Percentiles rank a stretch among this genome's conserved stretches.
Conservation (phyloP, 345 rosid genomes). For the Gossypium herbaceum region DNA sequence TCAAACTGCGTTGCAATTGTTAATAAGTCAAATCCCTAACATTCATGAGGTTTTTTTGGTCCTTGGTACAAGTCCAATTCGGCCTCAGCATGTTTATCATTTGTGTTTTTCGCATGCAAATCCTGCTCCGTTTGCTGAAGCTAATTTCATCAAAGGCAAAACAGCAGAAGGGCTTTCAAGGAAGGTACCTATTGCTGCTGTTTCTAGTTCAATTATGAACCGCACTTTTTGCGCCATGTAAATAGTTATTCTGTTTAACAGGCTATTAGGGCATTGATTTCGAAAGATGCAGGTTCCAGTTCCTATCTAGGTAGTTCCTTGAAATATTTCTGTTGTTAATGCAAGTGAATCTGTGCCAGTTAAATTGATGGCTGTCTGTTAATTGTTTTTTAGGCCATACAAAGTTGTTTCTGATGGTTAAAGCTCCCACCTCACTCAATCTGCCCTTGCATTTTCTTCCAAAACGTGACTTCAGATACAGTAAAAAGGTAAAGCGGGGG, state of each 20-base stretch:
- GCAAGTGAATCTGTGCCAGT: slow-evolving; percentile 10
- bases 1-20: slow-evolving; percentile 45
- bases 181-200: slow-evolving; percentile 42
- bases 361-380: neutral
- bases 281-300: slow-evolving; percentile 73
- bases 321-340: slow-evolving; percentile 8
- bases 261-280: slow-evolving; percentile 74
- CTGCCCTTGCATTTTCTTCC: slow-evolving; percentile 85
- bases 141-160: slow-evolving; percentile 53
- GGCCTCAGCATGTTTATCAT: slow-evolving; percentile 70
- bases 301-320: slow-evolving; percentile 63
- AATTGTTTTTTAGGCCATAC: slow-evolving; percentile 48
- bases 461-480: slow-evolving; percentile 83
- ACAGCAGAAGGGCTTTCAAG: slow-evolving; percentile 61
- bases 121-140: slow-evolving; percentile 26
- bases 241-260: slow-evolving; percentile 23
- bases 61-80: slow-evolving; percentile 67
- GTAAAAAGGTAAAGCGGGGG: slow-evolving; percentile 55
- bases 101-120: slow-evolving; percentile 43
- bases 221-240: neutral
- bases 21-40: slow-evolving; percentile 41
- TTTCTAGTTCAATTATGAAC: slow-evolving; percentile 4
- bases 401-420: slow-evolving; percentile 71
- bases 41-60: slow-evolving; percentile 47
- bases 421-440: slow-evolving; percentile 70